Conservation (phyloP, 257 asterid species). For the Solanum dulcamara region DNA sequence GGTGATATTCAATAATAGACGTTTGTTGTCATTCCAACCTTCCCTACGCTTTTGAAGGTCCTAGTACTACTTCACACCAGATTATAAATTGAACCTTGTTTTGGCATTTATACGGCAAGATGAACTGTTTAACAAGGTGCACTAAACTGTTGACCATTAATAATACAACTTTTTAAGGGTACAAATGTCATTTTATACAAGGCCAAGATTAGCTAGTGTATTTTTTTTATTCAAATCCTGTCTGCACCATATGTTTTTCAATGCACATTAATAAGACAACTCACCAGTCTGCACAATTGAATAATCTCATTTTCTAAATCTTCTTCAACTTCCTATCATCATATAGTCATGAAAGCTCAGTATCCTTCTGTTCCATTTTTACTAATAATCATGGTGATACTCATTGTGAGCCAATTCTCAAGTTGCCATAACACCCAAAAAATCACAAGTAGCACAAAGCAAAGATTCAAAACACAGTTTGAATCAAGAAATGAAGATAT, state of each 20-base stretch:
- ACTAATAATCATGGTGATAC: constrained; percentile 6
- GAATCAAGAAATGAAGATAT: constrained; percentile 6
- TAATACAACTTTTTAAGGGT: constrained; percentile 3
- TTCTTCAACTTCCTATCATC: not conserved
- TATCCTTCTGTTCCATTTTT: constrained; percentile 5
- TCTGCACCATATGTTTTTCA: constrained; percentile 2
- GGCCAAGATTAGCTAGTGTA: not conserved
- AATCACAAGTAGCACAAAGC: not conserved
- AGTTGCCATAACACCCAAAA: constrained; percentile 8
- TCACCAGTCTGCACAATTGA: constrained; percentile 11
- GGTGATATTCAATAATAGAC: not conserved
- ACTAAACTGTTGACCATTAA: not conserved
- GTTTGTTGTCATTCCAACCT: too few species aligned
- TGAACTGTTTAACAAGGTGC: not conserved
- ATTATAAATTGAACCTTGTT: not conserved
- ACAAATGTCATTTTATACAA: constrained; percentile 6
- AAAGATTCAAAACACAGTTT: not conserved
- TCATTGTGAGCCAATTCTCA: constrained; percentile 14
- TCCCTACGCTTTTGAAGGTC: too few species aligned
- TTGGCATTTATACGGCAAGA: not conserved
- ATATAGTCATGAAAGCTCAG: constrained; percentile 20
- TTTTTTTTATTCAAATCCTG: not conserved
- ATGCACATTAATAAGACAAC: constrained; percentile 16
- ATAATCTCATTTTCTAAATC: constrained; percentile 2
- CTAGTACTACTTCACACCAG: not conserved